Evolutionary conservation across 495 filamentous ascomycete genomes (phyloP).

Genomic region (Xylaria cubensis): DNA sequence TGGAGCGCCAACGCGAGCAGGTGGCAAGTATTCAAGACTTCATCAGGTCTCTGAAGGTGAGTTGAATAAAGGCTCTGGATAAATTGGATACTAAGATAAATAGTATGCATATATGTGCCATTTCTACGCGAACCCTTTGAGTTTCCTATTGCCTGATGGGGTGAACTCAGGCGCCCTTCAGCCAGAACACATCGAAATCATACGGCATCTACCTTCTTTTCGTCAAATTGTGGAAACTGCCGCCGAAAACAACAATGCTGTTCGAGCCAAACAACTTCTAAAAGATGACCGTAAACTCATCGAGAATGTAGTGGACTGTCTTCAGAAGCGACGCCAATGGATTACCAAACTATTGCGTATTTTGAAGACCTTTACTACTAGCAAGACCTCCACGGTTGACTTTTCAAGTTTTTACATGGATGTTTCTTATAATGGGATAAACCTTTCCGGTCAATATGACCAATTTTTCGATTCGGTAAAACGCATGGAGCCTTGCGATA

Average conservation of each 20-base stretch:
- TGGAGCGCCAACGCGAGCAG: conserved; percentile 83
- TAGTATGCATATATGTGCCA: conserved; percentile 96
- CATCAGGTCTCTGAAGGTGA: conserved; percentile 78
- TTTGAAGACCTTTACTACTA: conserved; percentile 33
- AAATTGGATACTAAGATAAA: conserved; percentile 1
- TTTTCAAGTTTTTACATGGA: conserved; percentile 51
- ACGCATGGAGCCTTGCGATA: conserved; percentile 49
- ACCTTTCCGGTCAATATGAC: conserved; percentile 34
- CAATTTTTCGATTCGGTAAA: conserved; percentile 48
- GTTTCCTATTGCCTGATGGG: conserved; percentile 64
- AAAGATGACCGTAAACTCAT: conserved; percentile 48
- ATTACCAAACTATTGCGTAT: conserved; percentile 31
- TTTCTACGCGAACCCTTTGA: conserved; percentile 91
- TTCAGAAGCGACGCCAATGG: conserved; percentile 33
- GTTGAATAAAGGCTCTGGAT: conserved; percentile 15
- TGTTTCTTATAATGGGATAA: conserved; percentile 45
- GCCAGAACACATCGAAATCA: conserved; percentile 71
- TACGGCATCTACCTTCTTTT: conserved; percentile 84
- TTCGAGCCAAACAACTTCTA: conserved; percentile 46
- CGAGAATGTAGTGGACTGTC: conserved; percentile 29
- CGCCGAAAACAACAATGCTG: conserved; percentile 44
- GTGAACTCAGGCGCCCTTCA: conserved; percentile 49
- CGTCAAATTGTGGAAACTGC: conserved; percentile 54
- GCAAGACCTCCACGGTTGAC: conserved; percentile 25
- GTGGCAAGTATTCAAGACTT: conserved; percentile 88